Conservation (phyloP, 2,329 filamentous ascomycete genomes). For the Scytalidium sp. region DNA sequence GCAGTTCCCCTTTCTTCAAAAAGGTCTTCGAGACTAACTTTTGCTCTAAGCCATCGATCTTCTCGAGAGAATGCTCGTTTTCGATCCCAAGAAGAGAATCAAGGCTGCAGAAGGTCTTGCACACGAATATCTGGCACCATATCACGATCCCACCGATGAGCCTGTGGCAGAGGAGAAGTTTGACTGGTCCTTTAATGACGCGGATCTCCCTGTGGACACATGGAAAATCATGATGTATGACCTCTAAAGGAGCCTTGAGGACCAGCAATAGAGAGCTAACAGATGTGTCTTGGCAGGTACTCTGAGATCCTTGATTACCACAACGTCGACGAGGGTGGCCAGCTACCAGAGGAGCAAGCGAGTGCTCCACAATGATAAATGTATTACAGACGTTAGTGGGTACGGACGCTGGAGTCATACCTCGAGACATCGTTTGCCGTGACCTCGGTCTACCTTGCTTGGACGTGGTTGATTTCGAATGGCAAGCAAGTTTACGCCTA, state of each 20-base stretch:
- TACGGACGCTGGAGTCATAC: not conserved
- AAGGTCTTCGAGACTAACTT: constrained; percentile 27
- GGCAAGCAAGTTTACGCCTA: too few relatives aligned
- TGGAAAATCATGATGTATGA: constrained; percentile 99
- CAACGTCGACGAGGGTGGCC: constrained; percentile 64
- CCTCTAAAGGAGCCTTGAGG: too few relatives aligned
- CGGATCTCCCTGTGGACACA: constrained; percentile 94
- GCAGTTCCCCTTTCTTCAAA: constrained; percentile 8
- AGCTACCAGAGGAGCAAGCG: constrained; percentile 12
- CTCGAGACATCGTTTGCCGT: not conserved
- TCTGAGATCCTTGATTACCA: constrained; percentile 98
- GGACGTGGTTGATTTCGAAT: not conserved
- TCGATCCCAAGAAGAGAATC: constrained; percentile 95
- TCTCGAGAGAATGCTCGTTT: constrained; percentile 95
- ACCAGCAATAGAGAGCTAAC: not conserved
- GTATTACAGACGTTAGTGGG: not conserved
- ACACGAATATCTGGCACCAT: constrained; percentile 91
- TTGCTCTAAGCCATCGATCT: constrained; percentile 77
- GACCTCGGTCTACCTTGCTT: not conserved
- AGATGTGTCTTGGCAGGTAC: constrained; percentile 62
- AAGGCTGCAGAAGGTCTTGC: constrained; percentile 81
- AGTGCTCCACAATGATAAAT: constrained; percentile 11
- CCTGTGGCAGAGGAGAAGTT: constrained; percentile 96
- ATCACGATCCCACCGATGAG: constrained; percentile 97
- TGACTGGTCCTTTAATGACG: constrained; percentile 99